Evolutionary conservation across 768 basidiomycete species (phyloP), one percentile per base, ranked within the genome.

Genomic region (Pleurotus cornucopiae): DNA sequence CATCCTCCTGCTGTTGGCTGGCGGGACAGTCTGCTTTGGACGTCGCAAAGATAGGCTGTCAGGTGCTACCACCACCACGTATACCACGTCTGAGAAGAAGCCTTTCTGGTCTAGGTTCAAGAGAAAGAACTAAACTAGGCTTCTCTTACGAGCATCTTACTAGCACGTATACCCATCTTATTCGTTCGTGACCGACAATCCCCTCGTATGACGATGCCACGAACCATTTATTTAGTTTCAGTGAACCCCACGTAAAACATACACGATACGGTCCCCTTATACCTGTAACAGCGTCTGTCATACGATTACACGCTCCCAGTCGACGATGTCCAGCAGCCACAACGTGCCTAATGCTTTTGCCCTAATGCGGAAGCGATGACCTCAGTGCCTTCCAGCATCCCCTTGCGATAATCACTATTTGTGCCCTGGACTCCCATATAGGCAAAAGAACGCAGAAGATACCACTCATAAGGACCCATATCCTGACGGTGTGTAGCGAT

Each of bases 21-120:
- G 86, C 52, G 80, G 81, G 73, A 84, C 84, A 2, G 83, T 89
- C 38, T 87, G 85, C 73, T 82, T 87, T 59, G 86, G 86, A 9
- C 81, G 86, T 39, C 75, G 85, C 56, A 78, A 73, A 55, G 73
- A 77, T 56, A 77, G 85, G 60, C 73, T 79, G 72, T 64, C 78
- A 0, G 72, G 72, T 18, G 77, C 65, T 47, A 62, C 69, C 11
- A 40, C 51, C 20, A 23, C 51, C 14, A 44, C 41, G 12, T 44
- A 44, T 13, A 13, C 16, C 12, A 53, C 39, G 18, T 11, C 51
- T 2, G 51, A 53, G 39, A 55, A 55, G 54, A 55, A 55, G 43
- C 30, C 43, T 5, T 45, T 59, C 56, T 59, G 58, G 58, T 43
- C 55, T 20, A 37, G 58, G 21, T 59, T 59, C 58, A 34, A 34